A percentile compares a stretch with the other conserved stretches of the same genome.
These are phyloP conservation scores for Tritrichomonas musculus DNA, from an alignment of 208 protist genomes.

Conservation along the genomic window DNA sequence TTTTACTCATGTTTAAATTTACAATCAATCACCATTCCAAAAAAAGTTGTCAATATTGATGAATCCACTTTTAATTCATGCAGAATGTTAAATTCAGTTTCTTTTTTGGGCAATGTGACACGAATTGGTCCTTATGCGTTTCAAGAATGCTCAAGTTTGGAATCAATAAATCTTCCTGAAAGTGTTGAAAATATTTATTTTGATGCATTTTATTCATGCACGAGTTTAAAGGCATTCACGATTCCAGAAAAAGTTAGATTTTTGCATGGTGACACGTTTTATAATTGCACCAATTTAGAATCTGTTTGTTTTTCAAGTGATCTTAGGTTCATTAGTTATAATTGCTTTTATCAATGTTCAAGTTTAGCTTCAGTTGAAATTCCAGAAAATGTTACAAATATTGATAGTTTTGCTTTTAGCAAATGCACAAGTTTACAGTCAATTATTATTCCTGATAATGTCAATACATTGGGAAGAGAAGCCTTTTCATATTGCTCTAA, in stretches of 20 bases:
- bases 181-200: not conserved
- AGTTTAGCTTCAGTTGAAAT: not conserved
- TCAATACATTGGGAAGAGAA: not conserved
- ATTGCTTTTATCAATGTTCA: not conserved
- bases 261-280: no score
- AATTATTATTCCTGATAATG: not conserved
- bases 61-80: no score
- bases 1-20: no score
- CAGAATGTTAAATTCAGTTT: no score
- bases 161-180: not conserved
- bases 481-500: not conserved
- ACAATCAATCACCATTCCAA: no score
- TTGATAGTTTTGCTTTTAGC: not conserved
- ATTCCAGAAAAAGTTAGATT: not conserved
- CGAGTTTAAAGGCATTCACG: no score
- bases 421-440: not conserved
- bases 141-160: not conserved
- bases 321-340: not conserved
- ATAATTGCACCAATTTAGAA: not conserved
- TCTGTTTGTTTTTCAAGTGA: not conserved
- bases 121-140: no score
- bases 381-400: not conserved
- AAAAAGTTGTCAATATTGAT: no score
- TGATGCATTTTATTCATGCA: no score
- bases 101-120: no score